phyloP scores from a whole-genome alignment of 306 rosid genomes.

The Begonia loranthoides region DNA sequence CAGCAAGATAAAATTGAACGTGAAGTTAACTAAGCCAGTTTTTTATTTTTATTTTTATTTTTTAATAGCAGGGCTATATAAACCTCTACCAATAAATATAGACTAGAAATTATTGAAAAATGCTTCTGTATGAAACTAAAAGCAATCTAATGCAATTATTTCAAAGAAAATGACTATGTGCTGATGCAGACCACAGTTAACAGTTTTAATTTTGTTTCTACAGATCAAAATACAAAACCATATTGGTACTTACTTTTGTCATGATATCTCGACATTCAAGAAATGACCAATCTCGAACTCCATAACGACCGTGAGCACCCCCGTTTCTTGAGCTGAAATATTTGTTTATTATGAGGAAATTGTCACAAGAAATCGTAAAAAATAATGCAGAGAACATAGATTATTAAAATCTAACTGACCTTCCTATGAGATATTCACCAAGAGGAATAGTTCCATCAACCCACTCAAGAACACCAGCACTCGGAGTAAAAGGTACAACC shows the following conservation, averaged over 20 bases:
- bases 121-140: too few relatives aligned
- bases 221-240: background rate
- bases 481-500: conserved; percentile 98
- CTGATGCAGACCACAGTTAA: too few relatives aligned
- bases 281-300: conserved; percentile 75
- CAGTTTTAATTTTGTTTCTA: too few relatives aligned
- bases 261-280: conserved; percentile 65
- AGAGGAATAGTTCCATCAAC: conserved; percentile 88
- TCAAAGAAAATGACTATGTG: too few relatives aligned
- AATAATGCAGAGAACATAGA: conserved; percentile 5
- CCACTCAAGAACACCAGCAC: conserved; percentile 99
- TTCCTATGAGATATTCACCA: conserved; percentile 84
- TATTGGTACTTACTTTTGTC: conserved; percentile 40
- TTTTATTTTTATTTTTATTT: background rate
- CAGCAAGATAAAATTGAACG: conserved; percentile 10
- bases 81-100: too few relatives aligned
- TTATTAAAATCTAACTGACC: conserved; percentile 32
- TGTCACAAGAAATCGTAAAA: conserved; percentile 1
- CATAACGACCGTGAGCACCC: conserved; percentile 87
- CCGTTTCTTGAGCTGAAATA: conserved; percentile 57
- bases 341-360: conserved; percentile 9
- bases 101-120: too few relatives aligned
- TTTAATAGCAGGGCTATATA: background rate
- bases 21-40: background rate
- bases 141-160: too few relatives aligned